phyloP scores from a whole-genome alignment of 2,329 filamentous ascomycete genomes.

The Epicoccum sorghinum region DNA sequence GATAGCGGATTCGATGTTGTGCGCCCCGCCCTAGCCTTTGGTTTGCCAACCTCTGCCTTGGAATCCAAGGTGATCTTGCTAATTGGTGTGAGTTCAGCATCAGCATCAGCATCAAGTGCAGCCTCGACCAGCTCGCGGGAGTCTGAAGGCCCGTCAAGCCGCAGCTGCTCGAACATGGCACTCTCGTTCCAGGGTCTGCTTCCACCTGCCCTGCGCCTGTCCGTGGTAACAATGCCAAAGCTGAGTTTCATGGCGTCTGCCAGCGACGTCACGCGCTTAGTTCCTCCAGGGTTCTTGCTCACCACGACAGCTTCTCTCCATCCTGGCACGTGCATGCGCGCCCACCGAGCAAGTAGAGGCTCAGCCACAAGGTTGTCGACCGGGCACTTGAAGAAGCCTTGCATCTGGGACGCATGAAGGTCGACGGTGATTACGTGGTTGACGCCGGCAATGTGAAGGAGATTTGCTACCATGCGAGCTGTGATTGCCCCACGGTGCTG shows the following conservation, averaged over 20 bases:
- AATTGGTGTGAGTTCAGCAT: conserved; percentile 42
- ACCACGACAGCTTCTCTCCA: conserved; percentile 96
- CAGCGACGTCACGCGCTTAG: conserved; percentile 93
- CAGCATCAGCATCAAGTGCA: conserved; percentile 43
- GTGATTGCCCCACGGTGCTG: conserved; percentile 95
- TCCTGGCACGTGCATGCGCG: conserved; percentile 81
- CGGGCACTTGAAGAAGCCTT: conserved; percentile 97
- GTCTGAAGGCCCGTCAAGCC: conserved; percentile 51
- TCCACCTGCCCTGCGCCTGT: conserved; percentile 57
- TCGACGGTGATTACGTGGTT: conserved; percentile 98
- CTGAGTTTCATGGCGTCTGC: conserved; percentile 96
- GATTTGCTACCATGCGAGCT: conserved; percentile 94
- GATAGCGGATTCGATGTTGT: conserved; percentile 37
- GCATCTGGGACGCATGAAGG: conserved; percentile 92
- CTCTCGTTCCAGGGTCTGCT: conserved; percentile 72
- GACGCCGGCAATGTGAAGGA: conserved; percentile 90
- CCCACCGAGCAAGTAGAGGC: conserved; percentile 94
- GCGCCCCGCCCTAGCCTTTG: conserved; percentile 27
- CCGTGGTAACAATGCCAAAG: conserved; percentile 94
- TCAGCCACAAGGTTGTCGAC: conserved; percentile 98
- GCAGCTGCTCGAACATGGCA: conserved; percentile 67
- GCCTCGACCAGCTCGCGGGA: conserved; percentile 39
- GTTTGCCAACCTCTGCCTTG: conserved; percentile 35
- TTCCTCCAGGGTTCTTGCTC: conserved; percentile 96
- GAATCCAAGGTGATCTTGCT: conserved; percentile 34